These are phyloP conservation scores for Extremus antarcticus DNA, from an alignment of 495 filamentous ascomycete genomes.

Conservation along the genomic window DNA sequence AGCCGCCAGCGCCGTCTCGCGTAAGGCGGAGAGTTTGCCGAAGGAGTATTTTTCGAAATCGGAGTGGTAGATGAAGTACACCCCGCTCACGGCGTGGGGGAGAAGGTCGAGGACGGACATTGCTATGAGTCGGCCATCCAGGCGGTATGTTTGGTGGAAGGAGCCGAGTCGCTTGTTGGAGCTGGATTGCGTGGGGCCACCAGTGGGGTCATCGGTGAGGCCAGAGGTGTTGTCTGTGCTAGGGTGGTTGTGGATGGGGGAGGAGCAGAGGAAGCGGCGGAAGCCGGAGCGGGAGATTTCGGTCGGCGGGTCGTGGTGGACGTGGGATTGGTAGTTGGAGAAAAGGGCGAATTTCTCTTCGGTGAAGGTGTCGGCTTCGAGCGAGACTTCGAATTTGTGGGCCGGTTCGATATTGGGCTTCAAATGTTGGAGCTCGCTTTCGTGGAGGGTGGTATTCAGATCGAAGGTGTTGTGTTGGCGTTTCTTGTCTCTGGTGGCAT, in stretches of 20 bases:
- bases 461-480: conserved; percentile 55
- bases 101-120: conserved; percentile 82
- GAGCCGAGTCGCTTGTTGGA: conserved; percentile 50
- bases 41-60: conserved; percentile 69
- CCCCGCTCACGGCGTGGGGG: conserved; percentile 77
- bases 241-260: conserved; percentile 50
- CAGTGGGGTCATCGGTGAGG: conserved; percentile 31
- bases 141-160: conserved; percentile 90
- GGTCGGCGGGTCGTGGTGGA: conserved; percentile 63
- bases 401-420: conserved; percentile 53
- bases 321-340: conserved; percentile 69
- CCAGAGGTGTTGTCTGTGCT: conserved; percentile 29
- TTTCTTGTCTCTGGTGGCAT: conserved; percentile 52
- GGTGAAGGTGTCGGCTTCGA: conserved; percentile 71
- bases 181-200: too few species aligned
- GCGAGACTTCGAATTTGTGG: conserved; percentile 64
- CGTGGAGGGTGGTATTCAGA: conserved; percentile 61
- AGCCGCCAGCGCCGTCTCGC: conserved; percentile 68
- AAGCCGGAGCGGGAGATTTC: conserved; percentile 63
- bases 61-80: conserved; percentile 87
- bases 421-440: conserved; percentile 49
- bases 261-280: conserved; percentile 69
- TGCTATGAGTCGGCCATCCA: conserved; percentile 81
- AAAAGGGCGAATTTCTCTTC: conserved; percentile 81
- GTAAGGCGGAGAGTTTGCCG: conserved; percentile 78